phyloP scores from a whole-genome alignment of 208 protist genomes.

The Porcisia hertigi region DNA sequence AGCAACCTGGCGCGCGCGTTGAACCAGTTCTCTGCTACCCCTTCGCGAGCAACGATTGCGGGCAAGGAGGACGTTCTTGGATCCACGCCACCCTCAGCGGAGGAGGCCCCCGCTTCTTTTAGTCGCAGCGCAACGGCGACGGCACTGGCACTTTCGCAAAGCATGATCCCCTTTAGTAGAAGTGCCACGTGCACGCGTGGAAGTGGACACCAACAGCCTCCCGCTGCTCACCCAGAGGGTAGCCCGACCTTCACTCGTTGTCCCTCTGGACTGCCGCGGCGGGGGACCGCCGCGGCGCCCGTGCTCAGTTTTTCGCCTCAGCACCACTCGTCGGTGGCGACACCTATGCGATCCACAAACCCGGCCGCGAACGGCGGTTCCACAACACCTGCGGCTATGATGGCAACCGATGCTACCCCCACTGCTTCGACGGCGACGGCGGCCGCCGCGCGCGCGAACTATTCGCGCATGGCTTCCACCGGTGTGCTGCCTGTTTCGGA shows the following conservation, averaged over 20 bases:
- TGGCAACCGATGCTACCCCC: neutral
- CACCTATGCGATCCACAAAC: slow-evolving; percentile 20
- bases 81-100: neutral
- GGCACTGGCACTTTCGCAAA: slow-evolving; percentile 45
- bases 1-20: slow-evolving; percentile 53
- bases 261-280: slow-evolving; percentile 15
- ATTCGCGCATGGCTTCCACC: slow-evolving; percentile 38
- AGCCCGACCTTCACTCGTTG: slow-evolving; percentile 24
- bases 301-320: neutral
- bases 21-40: slow-evolving; percentile 26
- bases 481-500: slow-evolving; percentile 59
- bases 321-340: slow-evolving; percentile 2
- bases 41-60: slow-evolving; percentile 21
- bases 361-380: slow-evolving; percentile 1
- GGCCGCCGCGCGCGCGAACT: slow-evolving; percentile 13
- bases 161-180: slow-evolving; percentile 39
- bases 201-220: slow-evolving; percentile 12
- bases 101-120: slow-evolving; percentile 27
- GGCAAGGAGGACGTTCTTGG: neutral
- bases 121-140: slow-evolving; percentile 41
- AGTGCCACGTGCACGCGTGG: slow-evolving; percentile 29
- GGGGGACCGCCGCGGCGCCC: slow-evolving; percentile 2
- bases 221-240: slow-evolving; percentile 6
- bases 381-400: slow-evolving; percentile 1
- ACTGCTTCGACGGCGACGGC: neutral